Evolutionary conservation across 1,284 basidiomycete genomes (phyloP).

Genomic region (Exobasidium rhododendri): DNA sequence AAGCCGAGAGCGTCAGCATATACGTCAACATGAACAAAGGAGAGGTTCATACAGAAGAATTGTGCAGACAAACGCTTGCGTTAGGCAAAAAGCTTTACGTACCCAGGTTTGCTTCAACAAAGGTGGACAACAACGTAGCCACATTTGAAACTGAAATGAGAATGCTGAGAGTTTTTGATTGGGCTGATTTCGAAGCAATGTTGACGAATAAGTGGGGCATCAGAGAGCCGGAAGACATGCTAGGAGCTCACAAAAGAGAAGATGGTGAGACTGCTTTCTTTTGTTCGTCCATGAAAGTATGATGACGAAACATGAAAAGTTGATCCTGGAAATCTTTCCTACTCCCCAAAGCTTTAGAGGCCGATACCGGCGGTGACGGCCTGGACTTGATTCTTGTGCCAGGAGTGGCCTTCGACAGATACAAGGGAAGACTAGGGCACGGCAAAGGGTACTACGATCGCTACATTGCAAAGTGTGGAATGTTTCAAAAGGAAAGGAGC

Average conservation of each 20-base stretch:
- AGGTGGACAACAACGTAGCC: slow-evolving; percentile 12
- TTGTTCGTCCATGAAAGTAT: too few relatives aligned
- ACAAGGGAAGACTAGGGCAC: slow-evolving; percentile 55
- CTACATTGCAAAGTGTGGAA: slow-evolving; percentile 39
- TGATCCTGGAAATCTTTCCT: too few relatives aligned
- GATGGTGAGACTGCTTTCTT: slow-evolving; percentile 11
- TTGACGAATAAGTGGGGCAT: slow-evolving; percentile 56
- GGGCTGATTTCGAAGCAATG: slow-evolving; percentile 48
- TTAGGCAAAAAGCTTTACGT: slow-evolving; percentile 54
- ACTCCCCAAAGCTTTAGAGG: slow-evolving; percentile 40
- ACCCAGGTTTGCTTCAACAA: slow-evolving; percentile 48
- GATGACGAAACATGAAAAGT: slow-evolving; percentile 18
- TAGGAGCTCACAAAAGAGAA: slow-evolving; percentile 25
- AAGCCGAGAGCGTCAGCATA: slow-evolving; percentile 46
- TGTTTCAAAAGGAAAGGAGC: slow-evolving; percentile 25
- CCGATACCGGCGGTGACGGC: slow-evolving; percentile 40
- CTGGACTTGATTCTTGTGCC: slow-evolving; percentile 57
- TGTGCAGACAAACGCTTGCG: slow-evolving; percentile 35
- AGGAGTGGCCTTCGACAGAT: slow-evolving; percentile 52
- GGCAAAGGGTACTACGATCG: slow-evolving; percentile 58
- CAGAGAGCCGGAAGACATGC: slow-evolving; percentile 48
- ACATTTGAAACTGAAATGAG: slow-evolving; percentile 52
- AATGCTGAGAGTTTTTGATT: slow-evolving; percentile 52
- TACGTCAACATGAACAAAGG: slow-evolving; percentile 55
- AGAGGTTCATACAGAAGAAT: slow-evolving; percentile 54